Evolutionary conservation across 202 grass and related monocot genomes (phyloP).

Genomic region (Dendrocalamus latiflorus): DNA sequence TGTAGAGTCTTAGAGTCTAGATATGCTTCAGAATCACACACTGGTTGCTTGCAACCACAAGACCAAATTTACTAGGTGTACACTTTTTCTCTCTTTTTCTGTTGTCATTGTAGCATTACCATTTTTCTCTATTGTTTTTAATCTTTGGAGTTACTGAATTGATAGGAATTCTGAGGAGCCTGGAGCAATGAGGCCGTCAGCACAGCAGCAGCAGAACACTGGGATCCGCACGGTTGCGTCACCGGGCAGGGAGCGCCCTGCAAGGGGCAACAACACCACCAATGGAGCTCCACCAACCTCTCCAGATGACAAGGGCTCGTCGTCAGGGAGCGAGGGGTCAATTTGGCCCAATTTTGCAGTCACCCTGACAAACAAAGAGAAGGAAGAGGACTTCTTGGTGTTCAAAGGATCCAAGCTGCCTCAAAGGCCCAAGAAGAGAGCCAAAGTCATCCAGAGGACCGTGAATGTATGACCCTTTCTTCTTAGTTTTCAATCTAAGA

Average conservation of each 20-base stretch:
- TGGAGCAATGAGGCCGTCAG: slow-evolving; percentile 44
- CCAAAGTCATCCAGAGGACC: slow-evolving; percentile 77
- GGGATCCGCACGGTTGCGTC: slow-evolving; percentile 21
- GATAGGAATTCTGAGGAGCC: slow-evolving; percentile 57
- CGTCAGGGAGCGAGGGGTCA: slow-evolving; percentile 69
- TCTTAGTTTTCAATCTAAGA: slow-evolving; percentile 3
- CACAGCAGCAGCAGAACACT: slow-evolving; percentile 42
- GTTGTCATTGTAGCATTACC: neutral
- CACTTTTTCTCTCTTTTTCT: neutral
- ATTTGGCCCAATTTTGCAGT: slow-evolving; percentile 73
- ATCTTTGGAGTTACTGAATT: slow-evolving; percentile 28
- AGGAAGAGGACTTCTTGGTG: slow-evolving; percentile 84
- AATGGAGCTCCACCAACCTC: slow-evolving; percentile 21
- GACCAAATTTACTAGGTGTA: neutral
- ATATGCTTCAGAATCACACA: neutral
- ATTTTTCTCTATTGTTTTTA: neutral
- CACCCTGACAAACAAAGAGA: slow-evolving; percentile 75
- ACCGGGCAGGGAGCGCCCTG: slow-evolving; percentile 36
- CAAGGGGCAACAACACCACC: slow-evolving; percentile 33
- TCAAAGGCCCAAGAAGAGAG: slow-evolving; percentile 85
- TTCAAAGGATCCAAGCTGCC: slow-evolving; percentile 94
- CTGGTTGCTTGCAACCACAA: neutral
- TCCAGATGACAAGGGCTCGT: slow-evolving; percentile 70
- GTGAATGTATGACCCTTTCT: slow-evolving; percentile 57
- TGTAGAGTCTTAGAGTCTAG: too few species aligned